These are phyloP conservation scores for Pseudocercospora ulei DNA, from an alignment of 2,329 filamentous ascomycete species.

Conservation along the genomic window DNA sequence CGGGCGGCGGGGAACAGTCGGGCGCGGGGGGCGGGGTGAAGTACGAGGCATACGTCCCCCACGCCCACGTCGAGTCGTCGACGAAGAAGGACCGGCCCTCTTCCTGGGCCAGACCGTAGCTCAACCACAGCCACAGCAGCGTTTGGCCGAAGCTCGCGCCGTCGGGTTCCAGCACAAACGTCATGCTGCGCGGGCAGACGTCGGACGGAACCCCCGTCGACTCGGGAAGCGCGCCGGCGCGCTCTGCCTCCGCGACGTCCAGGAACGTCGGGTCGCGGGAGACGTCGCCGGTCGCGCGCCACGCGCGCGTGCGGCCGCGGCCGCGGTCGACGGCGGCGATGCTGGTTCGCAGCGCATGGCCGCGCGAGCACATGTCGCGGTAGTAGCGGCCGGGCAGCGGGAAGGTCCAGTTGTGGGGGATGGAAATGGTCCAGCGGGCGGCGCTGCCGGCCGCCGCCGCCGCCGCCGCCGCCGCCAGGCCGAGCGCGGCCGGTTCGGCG, in stretches of 20 bases:
- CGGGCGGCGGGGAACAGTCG: slow-evolving; percentile 60
- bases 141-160: slow-evolving; percentile 69
- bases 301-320: slow-evolving; percentile 35
- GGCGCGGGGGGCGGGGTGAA: slow-evolving; percentile 59
- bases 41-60: slow-evolving; percentile 63
- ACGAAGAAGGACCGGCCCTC: slow-evolving; percentile 72
- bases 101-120: slow-evolving; percentile 66
- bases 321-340: slow-evolving; percentile 18
- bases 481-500: slow-evolving; percentile 60
- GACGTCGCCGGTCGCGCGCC: slow-evolving; percentile 48
- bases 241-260: slow-evolving; percentile 63
- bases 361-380: slow-evolving; percentile 54
- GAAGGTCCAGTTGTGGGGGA: slow-evolving; percentile 57
- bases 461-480: slow-evolving; percentile 56
- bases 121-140: slow-evolving; percentile 71
- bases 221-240: slow-evolving; percentile 48
- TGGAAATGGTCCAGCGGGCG: slow-evolving; percentile 70
- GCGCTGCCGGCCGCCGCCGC: slow-evolving; percentile 54
- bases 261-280: slow-evolving; percentile 59
- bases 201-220: slow-evolving; percentile 30
- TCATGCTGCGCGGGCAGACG: slow-evolving; percentile 62
- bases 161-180: slow-evolving; percentile 62
- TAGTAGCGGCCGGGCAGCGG: slow-evolving; percentile 60
- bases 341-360: slow-evolving; percentile 39
- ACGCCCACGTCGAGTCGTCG: slow-evolving; percentile 73